Evolutionary conservation across 2,329 filamentous ascomycete species (phyloP).

Genomic region (Paraphaeosphaeria sporulosa): DNA sequence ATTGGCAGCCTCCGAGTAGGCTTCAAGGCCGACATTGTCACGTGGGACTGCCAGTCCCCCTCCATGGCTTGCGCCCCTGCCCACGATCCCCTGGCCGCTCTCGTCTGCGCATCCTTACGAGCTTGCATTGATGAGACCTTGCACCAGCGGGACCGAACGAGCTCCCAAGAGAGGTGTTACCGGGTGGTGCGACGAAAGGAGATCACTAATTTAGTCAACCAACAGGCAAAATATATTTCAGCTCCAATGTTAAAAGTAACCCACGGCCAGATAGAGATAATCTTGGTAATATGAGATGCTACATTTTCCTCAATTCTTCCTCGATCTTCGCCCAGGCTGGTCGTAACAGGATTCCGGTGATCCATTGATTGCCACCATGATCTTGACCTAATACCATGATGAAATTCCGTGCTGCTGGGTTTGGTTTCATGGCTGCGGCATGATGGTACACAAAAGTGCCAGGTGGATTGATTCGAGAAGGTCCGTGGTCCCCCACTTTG

Average conservation of each 20-base stretch:
- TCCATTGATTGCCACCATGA: neutral
- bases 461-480: neutral
- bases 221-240: no score
- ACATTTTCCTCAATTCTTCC: neutral
- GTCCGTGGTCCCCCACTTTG: neutral
- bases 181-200: neutral
- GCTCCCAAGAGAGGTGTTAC: neutral
- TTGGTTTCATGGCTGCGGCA: neutral
- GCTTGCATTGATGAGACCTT: slow-evolving; percentile 27
- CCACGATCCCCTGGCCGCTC: no score
- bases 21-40: no score
- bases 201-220: no score
- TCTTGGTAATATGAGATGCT: neutral
- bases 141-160: slow-evolving; percentile 6
- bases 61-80: no score
- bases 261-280: neutral
- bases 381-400: neutral
- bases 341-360: neutral
- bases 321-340: neutral
- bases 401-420: neutral
- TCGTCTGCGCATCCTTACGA: slow-evolving; percentile 19
- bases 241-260: no score
- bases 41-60: no score
- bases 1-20: no score
- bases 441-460: neutral